Evolutionary conservation across 2,329 filamentous ascomycete species (phyloP), one percentile per base, ranked within the genome.

Genomic region (Trichoderma pleuroti): DNA sequence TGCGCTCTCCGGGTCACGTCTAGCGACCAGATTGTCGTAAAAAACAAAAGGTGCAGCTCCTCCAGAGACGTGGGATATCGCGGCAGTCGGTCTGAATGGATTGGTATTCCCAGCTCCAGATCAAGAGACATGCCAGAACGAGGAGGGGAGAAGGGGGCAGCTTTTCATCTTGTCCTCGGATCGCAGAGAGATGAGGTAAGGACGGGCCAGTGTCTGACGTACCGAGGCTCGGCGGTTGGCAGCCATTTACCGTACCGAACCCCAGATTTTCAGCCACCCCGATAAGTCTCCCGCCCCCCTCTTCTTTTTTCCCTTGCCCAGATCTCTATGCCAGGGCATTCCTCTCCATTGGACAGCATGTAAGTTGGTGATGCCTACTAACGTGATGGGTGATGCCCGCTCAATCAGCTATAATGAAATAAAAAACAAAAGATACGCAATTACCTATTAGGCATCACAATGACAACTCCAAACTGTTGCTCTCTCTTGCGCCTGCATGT

Each of bases 211-310:
- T 7, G 26, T 59, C 65, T 63, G 57, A 69, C 65, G 32, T 71
- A 24, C 70, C 65, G 65, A 71, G 70, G 70, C 66, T 70, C 70
- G 42, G 57, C 57, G 59, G 30, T 60, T 56, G 14, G 24, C 36
- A 59, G 52, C 36, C 24, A 28, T 28, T 28, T 28, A 5, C 26
- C 26, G 36, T 42, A 42, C 52, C 34, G 36, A 57, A 69, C 66
- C 68, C 68, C 68, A 30, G 68, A 42, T 56, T 70, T 63, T 70
- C 42, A 57, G 32, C 32, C 64, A 59, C 64, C 52, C 30, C 36
- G 39, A 60, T 24, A 30, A 28, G 30, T 36, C 32, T n/a, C 30
- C 46, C 21, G 21, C 49, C 62, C 62, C 46, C 34, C 63, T 34
- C 52, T 32, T 42, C 36, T 11, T 26, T 12, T 65, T 14, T 16